These are phyloP conservation scores for Simmondsia chinensis DNA, from an alignment of 148 eudicot species.

Conservation along the genomic window DNA sequence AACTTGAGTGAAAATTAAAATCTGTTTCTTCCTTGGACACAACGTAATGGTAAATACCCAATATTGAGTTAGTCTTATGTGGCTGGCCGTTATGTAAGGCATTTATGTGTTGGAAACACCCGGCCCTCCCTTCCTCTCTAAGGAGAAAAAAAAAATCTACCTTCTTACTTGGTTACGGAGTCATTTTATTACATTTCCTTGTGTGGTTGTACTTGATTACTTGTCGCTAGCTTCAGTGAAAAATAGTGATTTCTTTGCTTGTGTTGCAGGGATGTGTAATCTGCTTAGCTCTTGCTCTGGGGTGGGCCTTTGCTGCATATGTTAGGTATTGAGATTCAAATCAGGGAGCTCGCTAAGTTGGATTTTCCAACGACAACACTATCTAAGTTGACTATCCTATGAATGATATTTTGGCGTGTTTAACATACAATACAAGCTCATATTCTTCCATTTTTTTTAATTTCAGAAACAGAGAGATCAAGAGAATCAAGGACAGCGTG, in stretches of 20 bases:
- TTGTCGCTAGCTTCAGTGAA: neutral
- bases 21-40: no score
- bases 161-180: no score
- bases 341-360: neutral
- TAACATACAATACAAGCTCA: neutral
- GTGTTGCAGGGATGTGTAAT: conserved; percentile 60
- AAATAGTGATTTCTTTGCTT: conserved; percentile 1
- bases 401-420: neutral
- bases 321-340: conserved; percentile 62
- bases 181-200: neutral
- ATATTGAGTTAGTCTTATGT: no score
- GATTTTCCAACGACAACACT: no score
- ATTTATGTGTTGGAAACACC: no score
- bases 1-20: no score
- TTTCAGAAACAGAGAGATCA: conserved; percentile 75
- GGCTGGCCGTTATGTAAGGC: no score
- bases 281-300: conserved; percentile 69
- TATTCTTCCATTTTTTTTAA: no score
- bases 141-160: no score
- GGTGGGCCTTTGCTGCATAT: conserved; percentile 82
- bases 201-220: neutral
- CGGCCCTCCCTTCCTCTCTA: no score
- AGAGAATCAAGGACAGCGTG: conserved; percentile 48
- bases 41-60: no score
- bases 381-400: no score